Evolutionary conservation across 768 basidiomycete species (phyloP).

Genomic region (Nidularia sp.): DNA sequence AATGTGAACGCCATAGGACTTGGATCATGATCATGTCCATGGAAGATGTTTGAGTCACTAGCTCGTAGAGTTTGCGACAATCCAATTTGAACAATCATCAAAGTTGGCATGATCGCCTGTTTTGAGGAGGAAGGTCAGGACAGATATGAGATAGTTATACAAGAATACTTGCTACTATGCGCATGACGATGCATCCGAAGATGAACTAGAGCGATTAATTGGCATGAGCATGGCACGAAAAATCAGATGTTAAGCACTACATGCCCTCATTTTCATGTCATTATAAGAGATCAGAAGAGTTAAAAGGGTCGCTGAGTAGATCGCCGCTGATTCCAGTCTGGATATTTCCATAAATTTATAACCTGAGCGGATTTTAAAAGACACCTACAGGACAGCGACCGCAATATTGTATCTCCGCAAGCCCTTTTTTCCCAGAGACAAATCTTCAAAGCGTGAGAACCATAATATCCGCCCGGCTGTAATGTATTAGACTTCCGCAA

Average conservation of each 20-base stretch:
- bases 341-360: background rate
- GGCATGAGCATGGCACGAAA: too few species aligned
- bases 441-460: conserved; percentile 7
- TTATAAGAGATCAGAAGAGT: background rate
- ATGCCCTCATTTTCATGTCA: background rate
- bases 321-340: background rate
- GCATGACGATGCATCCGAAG: conserved; percentile 10
- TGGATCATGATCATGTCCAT: too few species aligned
- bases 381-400: conserved; percentile 9
- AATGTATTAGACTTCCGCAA: background rate
- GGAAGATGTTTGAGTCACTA: too few species aligned
- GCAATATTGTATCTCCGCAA: conserved; percentile 6
- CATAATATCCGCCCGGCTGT: conserved; percentile 16
- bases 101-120: conserved; percentile 19
- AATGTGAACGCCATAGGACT: too few species aligned
- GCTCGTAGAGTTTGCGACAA: conserved; percentile 1
- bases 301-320: background rate
- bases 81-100: conserved; percentile 20
- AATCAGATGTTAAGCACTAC: background rate
- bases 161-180: conserved; percentile 18
- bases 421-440: conserved; percentile 2
- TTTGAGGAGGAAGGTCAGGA: background rate
- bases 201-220: conserved; percentile 6
- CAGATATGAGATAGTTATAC: background rate
- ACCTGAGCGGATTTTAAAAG: background rate